These are phyloP conservation scores for Ustilaginoidea virens DNA, from an alignment of 2,329 filamentous ascomycete genomes.

Conservation along the genomic window DNA sequence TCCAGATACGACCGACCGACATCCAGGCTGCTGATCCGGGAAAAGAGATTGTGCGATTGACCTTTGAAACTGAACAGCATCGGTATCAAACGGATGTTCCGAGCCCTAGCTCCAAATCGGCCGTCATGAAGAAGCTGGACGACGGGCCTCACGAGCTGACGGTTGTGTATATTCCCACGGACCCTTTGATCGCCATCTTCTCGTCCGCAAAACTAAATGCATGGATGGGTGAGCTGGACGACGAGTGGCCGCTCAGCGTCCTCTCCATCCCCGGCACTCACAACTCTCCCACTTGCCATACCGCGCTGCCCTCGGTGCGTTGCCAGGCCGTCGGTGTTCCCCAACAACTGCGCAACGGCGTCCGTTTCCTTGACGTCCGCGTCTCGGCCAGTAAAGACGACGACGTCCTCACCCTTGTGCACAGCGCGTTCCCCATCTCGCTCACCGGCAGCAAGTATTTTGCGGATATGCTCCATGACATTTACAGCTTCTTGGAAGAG, in stretches of 20 bases:
- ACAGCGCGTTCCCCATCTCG: slow-evolving; percentile 78
- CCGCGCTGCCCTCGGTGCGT: slow-evolving; percentile 78
- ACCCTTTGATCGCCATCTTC: slow-evolving; percentile 46
- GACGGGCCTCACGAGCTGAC: slow-evolving; percentile 42
- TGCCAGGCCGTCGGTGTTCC: slow-evolving; percentile 71
- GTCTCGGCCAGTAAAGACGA: slow-evolving; percentile 40
- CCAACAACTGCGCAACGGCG: slow-evolving; percentile 73
- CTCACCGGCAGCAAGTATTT: slow-evolving; percentile 72
- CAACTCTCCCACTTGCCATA: slow-evolving; percentile 77
- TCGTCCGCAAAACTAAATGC: slow-evolving; percentile 51
- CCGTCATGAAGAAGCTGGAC: slow-evolving; percentile 41
- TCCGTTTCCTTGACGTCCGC: slow-evolving; percentile 87
- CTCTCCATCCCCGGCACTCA: slow-evolving; percentile 92
- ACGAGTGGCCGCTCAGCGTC: slow-evolving; percentile 58
- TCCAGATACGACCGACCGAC: slow-evolving; percentile 41
- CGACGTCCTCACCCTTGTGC: slow-evolving; percentile 66
- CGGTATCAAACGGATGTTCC: slow-evolving; percentile 59
- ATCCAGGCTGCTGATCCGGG: slow-evolving; percentile 42
- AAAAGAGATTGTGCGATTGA: slow-evolving; percentile 57
- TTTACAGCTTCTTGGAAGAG: slow-evolving; percentile 59
- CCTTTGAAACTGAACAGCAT: slow-evolving; percentile 44
- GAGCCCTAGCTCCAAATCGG: slow-evolving; percentile 41
- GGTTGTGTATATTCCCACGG: slow-evolving; percentile 44
- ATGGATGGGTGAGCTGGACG: slow-evolving; percentile 70
- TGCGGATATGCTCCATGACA: slow-evolving; percentile 50